Evolutionary conservation across 257 asterid species (phyloP), one percentile per base, ranked within the genome.

Genomic region (Salvia hispanica): DNA sequence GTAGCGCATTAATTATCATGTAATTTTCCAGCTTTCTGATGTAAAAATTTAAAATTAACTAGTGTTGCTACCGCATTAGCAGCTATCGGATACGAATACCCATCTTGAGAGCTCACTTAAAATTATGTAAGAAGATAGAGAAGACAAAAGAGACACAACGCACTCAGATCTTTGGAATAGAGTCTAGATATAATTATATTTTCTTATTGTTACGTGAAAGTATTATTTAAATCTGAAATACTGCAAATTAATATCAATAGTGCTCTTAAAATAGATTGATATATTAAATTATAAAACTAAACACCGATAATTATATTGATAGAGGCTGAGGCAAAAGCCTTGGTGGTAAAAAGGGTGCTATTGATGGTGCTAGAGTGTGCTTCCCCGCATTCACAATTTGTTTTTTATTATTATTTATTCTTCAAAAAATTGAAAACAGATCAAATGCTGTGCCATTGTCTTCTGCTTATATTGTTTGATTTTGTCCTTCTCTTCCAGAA

Each of bases 361-460:
- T 47, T 8, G 43, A 51, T 71, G 40, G 63, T 66, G 52, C 13
- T 25, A 9, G 44, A 53, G 31, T 51, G 56, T 62, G 16, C 28
- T 54, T 36, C 31, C 14, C 31, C 21, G 52, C 51, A 61, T 28
- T 55, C 59, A 67, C 62, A 43, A 52, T 44, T 63, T 57, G 33
- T 10, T 60, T 34, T 15, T 18, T 45, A n/a, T n/a, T 10, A 50
- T 44, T 45, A 42, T 39, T 53, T 34, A 9, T 66, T 36, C 75
- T 58, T 39, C 58, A 62, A 43, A 66, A 54, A 6, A 33, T 56
- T 25, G 31, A 25, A 25, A 25, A 25, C 2, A 1, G 31, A 25
- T 25, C 31, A 25, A 25, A 25, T 25, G 31, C 31, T 25, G 31
- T 25, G 31, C 31, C 31, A 25, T 25, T 25, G 31, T 25, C 31